These are phyloP conservation scores for Jackrogersella minutella DNA, from an alignment of 495 filamentous ascomycete species.

Conservation along the genomic window DNA sequence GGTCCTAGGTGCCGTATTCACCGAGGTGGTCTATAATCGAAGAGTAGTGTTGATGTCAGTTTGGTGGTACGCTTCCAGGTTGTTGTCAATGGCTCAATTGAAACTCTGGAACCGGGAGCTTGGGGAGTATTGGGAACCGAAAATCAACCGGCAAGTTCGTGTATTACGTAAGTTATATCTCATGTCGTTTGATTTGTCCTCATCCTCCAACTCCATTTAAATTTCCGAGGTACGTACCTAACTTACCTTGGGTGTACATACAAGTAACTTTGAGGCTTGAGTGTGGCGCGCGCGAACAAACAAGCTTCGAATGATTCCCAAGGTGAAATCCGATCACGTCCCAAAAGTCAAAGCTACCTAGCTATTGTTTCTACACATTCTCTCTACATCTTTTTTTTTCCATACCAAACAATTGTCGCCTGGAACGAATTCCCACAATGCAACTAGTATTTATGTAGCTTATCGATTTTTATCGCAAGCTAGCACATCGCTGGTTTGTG, in stretches of 20 bases:
- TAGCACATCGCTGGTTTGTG: conserved; percentile 20
- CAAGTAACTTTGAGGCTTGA: background rate
- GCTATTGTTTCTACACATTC: background rate
- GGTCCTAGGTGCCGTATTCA: background rate
- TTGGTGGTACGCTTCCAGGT: background rate
- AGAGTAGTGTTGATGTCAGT: background rate
- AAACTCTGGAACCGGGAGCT: conserved; percentile 7
- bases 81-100: conserved; percentile 12
- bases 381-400: background rate
- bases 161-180: background rate
- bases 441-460: conserved; percentile 3
- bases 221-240: background rate
- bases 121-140: background rate
- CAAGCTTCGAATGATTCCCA: background rate
- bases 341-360: background rate
- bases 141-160: background rate
- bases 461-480: conserved; percentile 9
- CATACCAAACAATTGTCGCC: background rate
- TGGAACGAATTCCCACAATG: conserved; percentile 8
- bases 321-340: background rate
- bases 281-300: conserved; percentile 10
- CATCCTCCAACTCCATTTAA: background rate
- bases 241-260: background rate
- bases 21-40: background rate
- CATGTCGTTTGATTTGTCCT: background rate